Percentiles rank a stretch among this genome's conserved stretches.
phyloP scores from a whole-genome alignment of 208 protist species.

The Leptomonas pyrrhocoris region DNA sequence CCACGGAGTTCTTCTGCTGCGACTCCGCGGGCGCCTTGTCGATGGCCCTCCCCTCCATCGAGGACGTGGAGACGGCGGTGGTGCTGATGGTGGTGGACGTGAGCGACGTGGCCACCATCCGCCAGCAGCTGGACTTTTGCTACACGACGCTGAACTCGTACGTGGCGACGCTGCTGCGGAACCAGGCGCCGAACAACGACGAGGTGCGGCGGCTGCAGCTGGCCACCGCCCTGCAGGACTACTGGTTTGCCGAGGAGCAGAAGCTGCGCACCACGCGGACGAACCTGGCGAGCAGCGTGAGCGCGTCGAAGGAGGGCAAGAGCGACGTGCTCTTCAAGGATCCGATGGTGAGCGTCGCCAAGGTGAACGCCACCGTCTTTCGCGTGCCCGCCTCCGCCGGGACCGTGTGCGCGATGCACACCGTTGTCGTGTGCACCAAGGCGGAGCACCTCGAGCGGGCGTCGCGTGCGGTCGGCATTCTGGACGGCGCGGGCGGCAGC shows the following conservation, averaged over 20 bases:
- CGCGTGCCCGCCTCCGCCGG: constrained; percentile 32
- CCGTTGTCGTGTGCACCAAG: constrained; percentile 78
- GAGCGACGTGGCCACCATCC: constrained; percentile 49
- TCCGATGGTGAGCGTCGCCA: constrained; percentile 30
- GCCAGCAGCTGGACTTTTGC: constrained; percentile 59
- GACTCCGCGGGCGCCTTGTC: constrained; percentile 75
- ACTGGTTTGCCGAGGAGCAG: constrained; percentile 65
- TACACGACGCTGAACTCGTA: constrained; percentile 58
- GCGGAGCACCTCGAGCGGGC: constrained; percentile 63
- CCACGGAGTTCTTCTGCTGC: constrained; percentile 87
- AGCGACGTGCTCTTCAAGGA: constrained; percentile 25
- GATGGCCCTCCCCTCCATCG: constrained; percentile 70
- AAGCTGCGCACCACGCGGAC: constrained; percentile 21
- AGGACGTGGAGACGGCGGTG: constrained; percentile 61
- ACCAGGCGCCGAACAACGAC: constrained; percentile 67
- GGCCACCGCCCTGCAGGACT: constrained; percentile 58
- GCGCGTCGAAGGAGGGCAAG: neutral
- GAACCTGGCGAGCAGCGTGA: constrained; percentile 20
- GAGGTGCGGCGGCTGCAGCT: constrained; percentile 75
- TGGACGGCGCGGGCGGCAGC: constrained; percentile 13
- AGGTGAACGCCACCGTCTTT: constrained; percentile 36
- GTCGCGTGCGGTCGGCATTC: constrained; percentile 33
- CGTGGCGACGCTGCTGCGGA: constrained; percentile 53
- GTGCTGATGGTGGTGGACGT: constrained; percentile 82
- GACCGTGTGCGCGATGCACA: constrained; percentile 52